Conservation (phyloP, 2,329 filamentous ascomycete genomes). For the Didymellaceae sp. region DNA sequence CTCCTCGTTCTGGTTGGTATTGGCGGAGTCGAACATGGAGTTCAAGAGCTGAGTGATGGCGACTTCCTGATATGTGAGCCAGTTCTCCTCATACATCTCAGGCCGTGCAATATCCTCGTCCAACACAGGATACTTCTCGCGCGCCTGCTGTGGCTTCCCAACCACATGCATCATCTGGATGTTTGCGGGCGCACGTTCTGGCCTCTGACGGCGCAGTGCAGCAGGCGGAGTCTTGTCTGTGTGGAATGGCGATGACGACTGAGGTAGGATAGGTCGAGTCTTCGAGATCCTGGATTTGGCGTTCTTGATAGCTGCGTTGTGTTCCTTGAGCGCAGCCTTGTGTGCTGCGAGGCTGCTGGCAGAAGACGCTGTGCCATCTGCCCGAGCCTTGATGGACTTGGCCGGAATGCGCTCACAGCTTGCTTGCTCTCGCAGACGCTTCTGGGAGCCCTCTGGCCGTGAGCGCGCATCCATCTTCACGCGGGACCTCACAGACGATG, state of each 20-base stretch:
- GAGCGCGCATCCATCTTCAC: conserved; percentile 27
- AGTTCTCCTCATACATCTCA: conserved; percentile 68
- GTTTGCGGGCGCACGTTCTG: conserved; percentile 36
- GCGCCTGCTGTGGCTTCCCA: conserved; percentile 34
- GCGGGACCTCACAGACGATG: conserved; percentile 22
- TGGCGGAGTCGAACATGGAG: conserved; percentile 56
- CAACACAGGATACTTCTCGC: conserved; percentile 59
- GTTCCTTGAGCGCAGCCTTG: conserved; percentile 24
- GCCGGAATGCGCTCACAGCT: conserved; percentile 41
- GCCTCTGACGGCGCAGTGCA: conserved; percentile 36
- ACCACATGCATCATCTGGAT: conserved; percentile 43
- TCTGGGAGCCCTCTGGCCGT: conserved; percentile 39
- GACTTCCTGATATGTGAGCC: conserved; percentile 67
- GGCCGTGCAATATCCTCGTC: conserved; percentile 61
- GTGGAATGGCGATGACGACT: conserved; percentile 47
- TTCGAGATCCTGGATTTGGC: conserved; percentile 33
- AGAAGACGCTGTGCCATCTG: conserved; percentile 38
- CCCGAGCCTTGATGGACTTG: conserved; percentile 43
- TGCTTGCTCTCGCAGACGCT: conserved; percentile 43
- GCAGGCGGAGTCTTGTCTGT: conserved; percentile 46
- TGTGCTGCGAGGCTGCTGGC: conserved; percentile 31
- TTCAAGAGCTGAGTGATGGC: conserved; percentile 67
- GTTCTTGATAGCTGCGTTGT: conserved; percentile 35
- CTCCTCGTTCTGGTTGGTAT: conserved; percentile 33
- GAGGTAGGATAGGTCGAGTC: conserved; percentile 26